Evolutionary conservation across 495 filamentous ascomycete species (phyloP).

Genomic region (Friedmanniomyces simplex): DNA sequence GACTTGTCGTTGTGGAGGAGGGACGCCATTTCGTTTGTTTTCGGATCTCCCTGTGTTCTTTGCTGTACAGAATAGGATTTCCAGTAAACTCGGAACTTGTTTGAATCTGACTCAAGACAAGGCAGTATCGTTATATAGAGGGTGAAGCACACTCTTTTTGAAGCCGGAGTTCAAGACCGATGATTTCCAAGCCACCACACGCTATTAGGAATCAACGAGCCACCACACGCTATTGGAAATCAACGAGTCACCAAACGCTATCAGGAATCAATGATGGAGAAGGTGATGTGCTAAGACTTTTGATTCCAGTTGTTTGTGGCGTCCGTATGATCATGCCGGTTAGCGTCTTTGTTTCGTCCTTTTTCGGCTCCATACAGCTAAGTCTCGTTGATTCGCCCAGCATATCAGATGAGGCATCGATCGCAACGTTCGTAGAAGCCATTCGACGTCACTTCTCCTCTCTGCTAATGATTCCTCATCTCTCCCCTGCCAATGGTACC

Average conservation of each 20-base stretch:
- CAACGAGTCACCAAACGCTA: neutral
- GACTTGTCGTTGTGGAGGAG: neutral
- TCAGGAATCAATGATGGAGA: neutral
- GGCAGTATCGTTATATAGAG: conserved; percentile 1
- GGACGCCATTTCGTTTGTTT: neutral
- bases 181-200: neutral
- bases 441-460: neutral
- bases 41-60: neutral
- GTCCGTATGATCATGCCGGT: neutral
- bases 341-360: neutral
- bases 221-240: neutral
- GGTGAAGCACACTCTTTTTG: neutral
- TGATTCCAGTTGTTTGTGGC: neutral
- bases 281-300: neutral
- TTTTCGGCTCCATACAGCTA: neutral
- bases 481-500: neutral
- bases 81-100: neutral
- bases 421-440: neutral
- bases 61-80: neutral
- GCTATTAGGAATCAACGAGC: conserved; percentile 1
- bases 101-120: neutral
- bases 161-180: neutral
- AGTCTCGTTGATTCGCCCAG: neutral
- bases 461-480: neutral
- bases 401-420: neutral